Conservation (phyloP, 768 basidiomycete species). For the Clavulina sp. region DNA sequence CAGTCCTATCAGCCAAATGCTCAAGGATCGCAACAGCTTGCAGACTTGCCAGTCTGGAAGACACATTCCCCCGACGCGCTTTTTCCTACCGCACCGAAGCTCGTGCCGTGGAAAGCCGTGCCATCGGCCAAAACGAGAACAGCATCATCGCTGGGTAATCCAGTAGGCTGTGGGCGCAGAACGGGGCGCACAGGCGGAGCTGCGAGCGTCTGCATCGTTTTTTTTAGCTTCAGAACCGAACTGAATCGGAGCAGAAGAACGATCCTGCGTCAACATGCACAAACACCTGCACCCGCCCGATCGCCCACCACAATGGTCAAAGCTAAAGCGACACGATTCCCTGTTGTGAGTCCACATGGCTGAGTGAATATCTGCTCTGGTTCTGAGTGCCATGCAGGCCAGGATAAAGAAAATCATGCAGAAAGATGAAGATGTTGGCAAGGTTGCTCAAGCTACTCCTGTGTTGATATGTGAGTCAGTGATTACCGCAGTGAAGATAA, state of each 20-base stretch:
- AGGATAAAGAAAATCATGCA: conserved; percentile 99
- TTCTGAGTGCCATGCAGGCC: conserved; percentile 35
- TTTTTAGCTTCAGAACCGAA: too few species aligned
- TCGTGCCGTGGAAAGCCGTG: conserved; percentile 70
- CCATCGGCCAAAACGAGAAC: conserved; percentile 86
- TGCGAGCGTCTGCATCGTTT: too few species aligned
- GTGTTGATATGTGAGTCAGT: conserved; percentile 76
- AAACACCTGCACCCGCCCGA: too few species aligned
- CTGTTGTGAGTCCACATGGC: conserved; percentile 42
- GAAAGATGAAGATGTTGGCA: conserved; percentile 97
- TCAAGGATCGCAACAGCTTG: conserved; percentile 1
- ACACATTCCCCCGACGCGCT: conserved; percentile 96
- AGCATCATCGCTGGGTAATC: conserved; percentile 26
- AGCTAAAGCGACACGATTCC: conserved; percentile 83
- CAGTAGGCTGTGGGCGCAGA: conserved; percentile 2
- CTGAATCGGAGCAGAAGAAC: too few species aligned
- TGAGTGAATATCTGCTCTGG: not conserved
- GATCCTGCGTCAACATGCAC: too few species aligned
- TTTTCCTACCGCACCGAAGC: conserved; percentile 83
- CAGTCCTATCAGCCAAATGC: conserved; percentile 10
- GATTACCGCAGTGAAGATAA: not conserved
- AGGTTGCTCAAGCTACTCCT: conserved; percentile 91
- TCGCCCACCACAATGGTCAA: conserved; percentile 32
- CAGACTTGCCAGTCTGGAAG: conserved; percentile 86
- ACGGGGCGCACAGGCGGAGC: too few species aligned